Base-by-base conservation (phyloP, 1,284 basidiomycete genomes). In the Cryptococcus depauperatus region DNA sequence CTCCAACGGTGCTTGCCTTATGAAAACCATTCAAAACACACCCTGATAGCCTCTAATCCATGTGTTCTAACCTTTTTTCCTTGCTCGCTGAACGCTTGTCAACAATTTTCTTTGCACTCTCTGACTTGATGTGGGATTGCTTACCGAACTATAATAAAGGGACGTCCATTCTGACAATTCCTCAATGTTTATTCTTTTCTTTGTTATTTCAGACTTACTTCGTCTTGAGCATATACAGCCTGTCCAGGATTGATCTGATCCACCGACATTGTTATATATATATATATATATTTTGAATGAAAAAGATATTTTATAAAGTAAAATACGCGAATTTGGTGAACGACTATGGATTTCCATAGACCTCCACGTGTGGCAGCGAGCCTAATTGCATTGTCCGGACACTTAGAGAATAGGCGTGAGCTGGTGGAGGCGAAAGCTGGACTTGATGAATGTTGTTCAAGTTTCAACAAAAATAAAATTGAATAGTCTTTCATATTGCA, bases 31-130 rank as follows among this genome's bases (percentile, higher is more conserved):
- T 25, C 9, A 4, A 3, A 41, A 66, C 75, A 43, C 40, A 89
- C 89, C 78, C 96, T 93, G 77, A 98, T 96, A 55, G 93, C 93
- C 71, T 95, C 88, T 54, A 86, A 73, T 48, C 95, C 95, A 75
- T 97, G 91, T 35, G 80, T 84, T 64, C 93, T 81, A 18, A 90
- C 96, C 78, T 95, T 97, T 74, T 75, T 96, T 50, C 78, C 84
- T 72, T 98, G 93, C 65, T 98, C 93, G 38, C 91, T 68, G 43
- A 11, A 13, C n/a, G n/a, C n/a, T n/a, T n/a, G n/a, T n/a, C n/a
- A n/a, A n/a, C n/a, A n/a, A n/a, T n/a, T n/a, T n/a, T n/a, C n/a
- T n/a, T n/a, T n/a, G n/a, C n/a, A n/a, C n/a, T n/a, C n/a, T n/a
- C n/a, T n/a, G n/a, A n/a, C n/a, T 11, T 18, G 13, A 7, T 4